A percentile compares a stretch with the other conserved stretches of the same genome.
Conservation (phyloP, 164 flowering plant species). For the Buxus sempervirens region DNA sequence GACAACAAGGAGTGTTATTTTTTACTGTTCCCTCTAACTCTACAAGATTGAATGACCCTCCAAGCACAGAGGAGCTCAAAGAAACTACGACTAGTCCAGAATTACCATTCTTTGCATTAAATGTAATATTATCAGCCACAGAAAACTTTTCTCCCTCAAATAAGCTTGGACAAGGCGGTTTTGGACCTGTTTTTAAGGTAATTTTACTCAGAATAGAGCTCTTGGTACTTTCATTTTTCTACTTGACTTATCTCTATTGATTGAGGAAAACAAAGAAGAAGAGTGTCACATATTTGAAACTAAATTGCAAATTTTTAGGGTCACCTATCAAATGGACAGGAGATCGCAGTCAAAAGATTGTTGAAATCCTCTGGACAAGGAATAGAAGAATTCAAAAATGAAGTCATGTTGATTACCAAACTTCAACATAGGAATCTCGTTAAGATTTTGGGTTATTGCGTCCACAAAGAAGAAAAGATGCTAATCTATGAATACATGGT, state of each 20-base stretch:
- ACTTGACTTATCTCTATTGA: too few relatives aligned
- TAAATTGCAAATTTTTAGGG: conserved; percentile 24
- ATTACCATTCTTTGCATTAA: conserved; percentile 19
- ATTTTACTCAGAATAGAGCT: too few relatives aligned
- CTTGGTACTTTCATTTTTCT: too few relatives aligned
- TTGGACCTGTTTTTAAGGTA: conserved; percentile 50
- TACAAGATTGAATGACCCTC: background rate
- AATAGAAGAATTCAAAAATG: too few relatives aligned
- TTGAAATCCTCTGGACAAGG: conserved; percentile 18
- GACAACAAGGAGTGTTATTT: too few relatives aligned
- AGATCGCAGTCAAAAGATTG: conserved; percentile 39
- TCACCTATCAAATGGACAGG: conserved; percentile 24
- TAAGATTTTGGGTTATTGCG: too few relatives aligned
- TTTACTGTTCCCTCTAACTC: too few relatives aligned
- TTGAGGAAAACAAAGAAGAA: too few relatives aligned
- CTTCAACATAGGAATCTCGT: too few relatives aligned
- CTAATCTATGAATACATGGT: too few relatives aligned
- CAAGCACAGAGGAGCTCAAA: background rate
- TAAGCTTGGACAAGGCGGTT: conserved; percentile 57
- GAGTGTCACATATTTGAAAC: background rate
- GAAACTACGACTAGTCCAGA: conserved; percentile 12
- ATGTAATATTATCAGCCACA: conserved; percentile 28
- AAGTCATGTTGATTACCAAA: too few relatives aligned
- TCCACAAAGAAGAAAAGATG: too few relatives aligned
- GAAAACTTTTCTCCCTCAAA: conserved; percentile 30